Conservation (phyloP, 176 grass and related monocot genomes). For the Tillandsia fasciculata region DNA sequence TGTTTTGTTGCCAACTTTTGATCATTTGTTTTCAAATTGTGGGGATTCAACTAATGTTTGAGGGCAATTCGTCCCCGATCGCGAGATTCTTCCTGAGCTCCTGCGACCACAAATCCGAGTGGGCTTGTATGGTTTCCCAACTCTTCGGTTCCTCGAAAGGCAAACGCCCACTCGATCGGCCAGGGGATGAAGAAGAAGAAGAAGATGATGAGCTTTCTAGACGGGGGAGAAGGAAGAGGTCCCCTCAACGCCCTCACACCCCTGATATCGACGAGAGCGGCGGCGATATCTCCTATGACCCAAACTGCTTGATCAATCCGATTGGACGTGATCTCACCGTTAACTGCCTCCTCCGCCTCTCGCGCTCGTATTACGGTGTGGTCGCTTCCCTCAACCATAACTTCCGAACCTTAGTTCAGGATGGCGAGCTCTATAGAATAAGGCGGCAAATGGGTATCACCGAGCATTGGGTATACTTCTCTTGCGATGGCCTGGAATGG, state of each 20-base stretch:
- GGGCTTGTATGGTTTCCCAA: slow-evolving; percentile 32
- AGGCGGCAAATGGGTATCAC: slow-evolving; percentile 45
- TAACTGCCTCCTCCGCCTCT: slow-evolving; percentile 65
- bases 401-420: slow-evolving; percentile 57
- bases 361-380: slow-evolving; percentile 66
- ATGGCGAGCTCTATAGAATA: slow-evolving; percentile 72
- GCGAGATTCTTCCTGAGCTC: slow-evolving; percentile 44
- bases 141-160: slow-evolving; percentile 22
- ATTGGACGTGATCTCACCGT: slow-evolving; percentile 70
- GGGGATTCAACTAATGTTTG: slow-evolving; percentile 42
- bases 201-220: slow-evolving; percentile 13
- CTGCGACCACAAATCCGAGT: slow-evolving; percentile 48
- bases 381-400: slow-evolving; percentile 65
- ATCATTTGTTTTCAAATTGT: not conserved
- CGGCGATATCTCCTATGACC: slow-evolving; percentile 14
- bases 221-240: slow-evolving; percentile 57
- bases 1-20: not conserved
- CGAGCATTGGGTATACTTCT: slow-evolving; percentile 98
- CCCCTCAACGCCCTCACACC: slow-evolving; percentile 63
- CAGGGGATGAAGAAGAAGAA: slow-evolving; percentile 29
- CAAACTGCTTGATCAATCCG: slow-evolving; percentile 49
- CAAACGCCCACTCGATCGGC: slow-evolving; percentile 44
- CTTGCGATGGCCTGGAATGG: slow-evolving; percentile 79
- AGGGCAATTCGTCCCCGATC: slow-evolving; percentile 50
- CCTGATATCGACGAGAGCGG: slow-evolving; percentile 45